Conservation (phyloP, 108 stramenopile genomes). For the Cyclotella choctawhatcheeana region DNA sequence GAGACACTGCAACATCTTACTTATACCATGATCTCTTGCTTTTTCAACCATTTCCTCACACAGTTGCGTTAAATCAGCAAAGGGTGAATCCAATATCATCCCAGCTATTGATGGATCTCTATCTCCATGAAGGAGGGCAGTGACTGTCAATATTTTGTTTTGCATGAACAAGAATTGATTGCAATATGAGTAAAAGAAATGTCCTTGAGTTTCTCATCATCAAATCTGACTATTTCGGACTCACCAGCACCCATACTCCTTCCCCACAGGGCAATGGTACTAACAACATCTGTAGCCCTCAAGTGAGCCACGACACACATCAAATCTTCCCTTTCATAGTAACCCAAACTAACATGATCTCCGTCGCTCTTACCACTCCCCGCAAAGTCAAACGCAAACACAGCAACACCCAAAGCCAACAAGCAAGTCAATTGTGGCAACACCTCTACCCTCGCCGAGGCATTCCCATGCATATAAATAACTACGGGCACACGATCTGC, state of each 20-base stretch:
- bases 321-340: constrained; percentile 97
- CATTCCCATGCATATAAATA: constrained; percentile 80
- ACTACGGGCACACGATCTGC: constrained; percentile 76
- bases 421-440: constrained; percentile 67
- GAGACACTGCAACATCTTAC: too few relatives aligned
- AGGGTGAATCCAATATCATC: constrained; percentile 97
- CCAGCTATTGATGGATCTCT: constrained; percentile 96
- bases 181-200: background rate
- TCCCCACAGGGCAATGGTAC: constrained; percentile 98
- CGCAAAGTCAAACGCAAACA: constrained; percentile 98
- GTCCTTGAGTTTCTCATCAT: background rate
- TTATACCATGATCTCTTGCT: constrained; percentile 89
- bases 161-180: background rate
- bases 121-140: constrained; percentile 96
- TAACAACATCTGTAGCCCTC: constrained; percentile 88
- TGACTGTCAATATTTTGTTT: too few relatives aligned
- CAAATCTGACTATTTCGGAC: constrained; percentile 1
- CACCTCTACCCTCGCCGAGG: constrained; percentile 61
- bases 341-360: constrained; percentile 96
- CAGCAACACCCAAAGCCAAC: constrained; percentile 87
- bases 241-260: constrained; percentile 95
- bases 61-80: constrained; percentile 91
- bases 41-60: constrained; percentile 98
- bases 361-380: constrained; percentile 97
- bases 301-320: constrained; percentile 90